Percentiles rank a stretch among this genome's conserved stretches.
phyloP scores from a whole-genome alignment of 2,329 filamentous ascomycete species.

The Fusarium sp. region DNA sequence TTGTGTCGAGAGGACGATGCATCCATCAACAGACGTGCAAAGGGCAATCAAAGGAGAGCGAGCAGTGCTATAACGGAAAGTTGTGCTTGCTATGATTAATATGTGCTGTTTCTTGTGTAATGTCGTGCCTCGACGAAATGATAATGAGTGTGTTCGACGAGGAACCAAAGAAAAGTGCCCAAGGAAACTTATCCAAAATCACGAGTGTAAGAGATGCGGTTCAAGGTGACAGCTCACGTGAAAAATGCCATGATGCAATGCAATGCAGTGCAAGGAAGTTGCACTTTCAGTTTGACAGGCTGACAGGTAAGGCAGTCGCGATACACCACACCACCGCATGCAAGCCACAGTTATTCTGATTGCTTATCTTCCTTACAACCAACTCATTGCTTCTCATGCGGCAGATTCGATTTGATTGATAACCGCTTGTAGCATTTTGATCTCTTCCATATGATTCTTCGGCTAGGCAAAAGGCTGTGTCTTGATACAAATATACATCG shows the following conservation, averaged over 20 bases:
- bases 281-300: background rate
- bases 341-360: background rate
- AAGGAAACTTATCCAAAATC: background rate
- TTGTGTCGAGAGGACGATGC: background rate
- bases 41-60: background rate
- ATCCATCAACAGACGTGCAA: background rate
- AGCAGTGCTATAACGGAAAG: background rate
- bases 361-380: background rate
- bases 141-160: background rate
- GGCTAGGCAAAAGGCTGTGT: background rate
- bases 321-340: background rate
- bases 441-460: background rate
- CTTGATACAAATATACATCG: background rate
- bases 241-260: background rate
- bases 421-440: background rate
- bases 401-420: background rate
- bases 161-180: background rate
- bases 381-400: background rate
- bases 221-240: background rate
- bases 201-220: background rate
- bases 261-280: background rate
- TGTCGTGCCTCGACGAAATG: background rate
- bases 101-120: background rate
- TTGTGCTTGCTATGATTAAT: background rate
- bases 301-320: background rate